These are phyloP conservation scores for Zanthoxylum bungeanum DNA, from an alignment of 345 rosid genomes.

Conservation along the genomic window DNA sequence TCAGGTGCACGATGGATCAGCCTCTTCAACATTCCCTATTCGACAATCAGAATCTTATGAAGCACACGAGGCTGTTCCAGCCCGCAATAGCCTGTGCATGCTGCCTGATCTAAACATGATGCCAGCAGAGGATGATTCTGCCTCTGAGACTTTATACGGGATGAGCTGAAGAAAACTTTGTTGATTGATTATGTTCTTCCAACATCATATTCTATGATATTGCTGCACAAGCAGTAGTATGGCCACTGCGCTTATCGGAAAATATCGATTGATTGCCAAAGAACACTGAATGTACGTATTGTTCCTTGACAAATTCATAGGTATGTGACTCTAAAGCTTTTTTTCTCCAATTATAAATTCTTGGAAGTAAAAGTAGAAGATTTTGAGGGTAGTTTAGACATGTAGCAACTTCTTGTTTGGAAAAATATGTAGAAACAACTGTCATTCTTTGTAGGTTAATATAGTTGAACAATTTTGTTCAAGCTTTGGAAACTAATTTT, in stretches of 20 bases:
- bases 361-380: conserved; percentile 6
- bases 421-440: conserved; percentile 24
- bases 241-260: neutral
- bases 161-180: conserved; percentile 29
- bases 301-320: neutral
- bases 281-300: neutral
- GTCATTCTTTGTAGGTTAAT: conserved; percentile 31
- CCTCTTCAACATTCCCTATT: conserved; percentile 12
- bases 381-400: conserved; percentile 9
- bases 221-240: neutral
- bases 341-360: neutral
- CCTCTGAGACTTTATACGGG: conserved; percentile 31
- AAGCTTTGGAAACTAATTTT: conserved; percentile 8
- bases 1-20: conserved; percentile 6
- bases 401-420: conserved; percentile 17
- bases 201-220: neutral
- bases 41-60: conserved; percentile 25
- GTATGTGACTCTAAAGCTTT: neutral
- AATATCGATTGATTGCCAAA: neutral
- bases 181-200: neutral
- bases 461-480: conserved; percentile 4
- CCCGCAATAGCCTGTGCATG: conserved; percentile 27
- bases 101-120: conserved; percentile 77
- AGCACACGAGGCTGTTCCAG: conserved; percentile 8
- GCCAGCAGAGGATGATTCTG: conserved; percentile 50